Conservation (phyloP, 1,284 basidiomycete species). For the Rhodofomes roseus region DNA sequence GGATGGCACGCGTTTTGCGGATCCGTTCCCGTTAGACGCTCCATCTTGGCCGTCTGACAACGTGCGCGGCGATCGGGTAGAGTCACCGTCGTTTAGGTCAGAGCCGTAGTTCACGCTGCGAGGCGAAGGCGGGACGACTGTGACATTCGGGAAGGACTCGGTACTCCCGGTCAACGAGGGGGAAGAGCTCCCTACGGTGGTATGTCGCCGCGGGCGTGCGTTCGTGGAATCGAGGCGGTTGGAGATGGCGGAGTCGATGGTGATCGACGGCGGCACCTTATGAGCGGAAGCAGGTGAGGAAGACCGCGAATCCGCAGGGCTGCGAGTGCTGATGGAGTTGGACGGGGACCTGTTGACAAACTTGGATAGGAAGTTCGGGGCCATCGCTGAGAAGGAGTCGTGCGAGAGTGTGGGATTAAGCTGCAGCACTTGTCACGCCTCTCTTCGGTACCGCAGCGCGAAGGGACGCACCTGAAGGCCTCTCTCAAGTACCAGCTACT, state of each 20-base stretch:
- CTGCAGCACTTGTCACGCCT: neutral
- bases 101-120: conserved; percentile 27
- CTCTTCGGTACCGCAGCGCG: neutral
- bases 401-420: neutral
- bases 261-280: conserved; percentile 20
- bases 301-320: conserved; percentile 19
- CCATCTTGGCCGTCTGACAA: conserved; percentile 1
- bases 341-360: conserved; percentile 26
- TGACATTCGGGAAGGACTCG: conserved; percentile 43
- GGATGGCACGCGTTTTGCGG: conserved; percentile 1
- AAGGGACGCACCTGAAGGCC: neutral
- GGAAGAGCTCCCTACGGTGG: conserved; percentile 8
- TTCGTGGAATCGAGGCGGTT: conserved; percentile 4
- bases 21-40: neutral
- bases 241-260: conserved; percentile 16
- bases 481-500: neutral
- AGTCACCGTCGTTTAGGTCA: conserved; percentile 13
- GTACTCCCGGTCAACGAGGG: conserved; percentile 7
- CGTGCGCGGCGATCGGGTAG: conserved; percentile 6
- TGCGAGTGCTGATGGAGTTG: conserved; percentile 13
- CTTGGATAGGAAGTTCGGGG: conserved; percentile 35
- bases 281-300: conserved; percentile 16
- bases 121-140: conserved; percentile 55
- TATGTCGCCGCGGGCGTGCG: conserved; percentile 7
- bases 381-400: conserved; percentile 21